Evolutionary conservation across 177 flowering plant species (phyloP).

Genomic region (Vitis hybrid): DNA sequence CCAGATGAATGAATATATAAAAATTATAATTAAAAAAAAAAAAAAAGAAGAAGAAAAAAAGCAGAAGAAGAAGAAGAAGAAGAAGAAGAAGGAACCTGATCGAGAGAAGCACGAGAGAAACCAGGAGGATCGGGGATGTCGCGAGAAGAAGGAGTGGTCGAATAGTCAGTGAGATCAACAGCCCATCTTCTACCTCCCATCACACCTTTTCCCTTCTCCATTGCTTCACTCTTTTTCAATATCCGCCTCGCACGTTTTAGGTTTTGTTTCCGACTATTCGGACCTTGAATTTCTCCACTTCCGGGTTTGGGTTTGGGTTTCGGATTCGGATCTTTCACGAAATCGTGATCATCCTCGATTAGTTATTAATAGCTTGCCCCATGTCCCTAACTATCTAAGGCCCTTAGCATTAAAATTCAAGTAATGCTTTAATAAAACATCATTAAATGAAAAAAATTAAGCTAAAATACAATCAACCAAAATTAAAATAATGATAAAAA

Average conservation of each 20-base stretch:
- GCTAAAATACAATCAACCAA: too few relatives aligned
- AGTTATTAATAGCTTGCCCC: too few relatives aligned
- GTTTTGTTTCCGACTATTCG: neutral
- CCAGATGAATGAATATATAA: neutral
- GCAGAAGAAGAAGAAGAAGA: neutral
- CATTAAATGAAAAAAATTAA: too few relatives aligned
- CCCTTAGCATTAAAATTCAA: too few relatives aligned
- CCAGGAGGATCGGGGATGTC: constrained; percentile 89
- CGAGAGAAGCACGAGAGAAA: constrained; percentile 72
- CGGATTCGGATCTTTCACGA: too few relatives aligned
- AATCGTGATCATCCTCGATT: too few relatives aligned
- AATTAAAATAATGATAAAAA: neutral
- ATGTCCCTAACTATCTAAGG: too few relatives aligned
- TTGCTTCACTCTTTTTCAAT: constrained; percentile 9
- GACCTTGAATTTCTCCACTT: too few relatives aligned
- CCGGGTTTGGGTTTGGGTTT: too few relatives aligned
- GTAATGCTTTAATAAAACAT: too few relatives aligned
- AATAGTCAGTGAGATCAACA: constrained; percentile 72
- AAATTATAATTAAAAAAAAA: neutral
- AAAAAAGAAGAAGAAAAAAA: neutral
- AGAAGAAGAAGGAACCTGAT: constrained; percentile 50
- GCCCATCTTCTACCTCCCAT: constrained; percentile 81
- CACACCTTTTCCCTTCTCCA: constrained; percentile 87
- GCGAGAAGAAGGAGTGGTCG: constrained; percentile 55
- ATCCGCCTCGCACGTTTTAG: neutral